A percentile compares a stretch with the other conserved stretches of the same genome.
phyloP scores from a whole-genome alignment of 805 yeast species.

The Huiozyma sinensis region DNA sequence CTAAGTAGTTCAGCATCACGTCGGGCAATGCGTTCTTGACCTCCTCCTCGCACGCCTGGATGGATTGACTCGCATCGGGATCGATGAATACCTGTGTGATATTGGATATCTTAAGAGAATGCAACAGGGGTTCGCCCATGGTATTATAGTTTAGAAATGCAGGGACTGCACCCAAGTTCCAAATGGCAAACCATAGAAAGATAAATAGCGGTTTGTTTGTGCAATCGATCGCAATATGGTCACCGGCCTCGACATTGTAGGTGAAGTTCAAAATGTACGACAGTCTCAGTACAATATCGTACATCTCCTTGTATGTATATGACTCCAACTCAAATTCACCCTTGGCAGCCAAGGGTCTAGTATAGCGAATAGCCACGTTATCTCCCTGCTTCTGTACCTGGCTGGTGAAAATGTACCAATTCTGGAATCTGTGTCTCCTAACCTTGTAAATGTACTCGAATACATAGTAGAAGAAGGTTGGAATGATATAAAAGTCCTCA shows the following conservation, averaged over 20 bases:
- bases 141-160: constrained; percentile 79
- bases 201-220: constrained; percentile 78
- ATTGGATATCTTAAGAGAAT: constrained; percentile 64
- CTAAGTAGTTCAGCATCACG: constrained; percentile 38
- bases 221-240: constrained; percentile 63
- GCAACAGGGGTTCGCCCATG: constrained; percentile 61
- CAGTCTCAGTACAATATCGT: constrained; percentile 53
- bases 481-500: constrained; percentile 46
- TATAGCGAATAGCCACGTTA: constrained; percentile 51
- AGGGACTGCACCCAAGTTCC: constrained; percentile 88
- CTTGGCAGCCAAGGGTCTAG: constrained; percentile 33
- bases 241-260: constrained; percentile 54
- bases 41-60: constrained; percentile 38
- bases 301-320: constrained; percentile 59
- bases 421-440: constrained; percentile 33
- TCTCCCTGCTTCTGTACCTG: constrained; percentile 40
- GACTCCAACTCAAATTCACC: constrained; percentile 49
- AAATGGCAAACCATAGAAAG: constrained; percentile 71
- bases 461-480: constrained; percentile 33
- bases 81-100: constrained; percentile 62
- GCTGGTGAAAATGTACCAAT: constrained; percentile 61
- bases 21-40: constrained; percentile 30
- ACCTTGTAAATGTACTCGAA: constrained; percentile 30
- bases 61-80: constrained; percentile 48
- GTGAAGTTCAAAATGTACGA: constrained; percentile 54